Base-by-base conservation (phyloP, 2,329 filamentous ascomycete genomes). In the Verticillium alfalfae region DNA sequence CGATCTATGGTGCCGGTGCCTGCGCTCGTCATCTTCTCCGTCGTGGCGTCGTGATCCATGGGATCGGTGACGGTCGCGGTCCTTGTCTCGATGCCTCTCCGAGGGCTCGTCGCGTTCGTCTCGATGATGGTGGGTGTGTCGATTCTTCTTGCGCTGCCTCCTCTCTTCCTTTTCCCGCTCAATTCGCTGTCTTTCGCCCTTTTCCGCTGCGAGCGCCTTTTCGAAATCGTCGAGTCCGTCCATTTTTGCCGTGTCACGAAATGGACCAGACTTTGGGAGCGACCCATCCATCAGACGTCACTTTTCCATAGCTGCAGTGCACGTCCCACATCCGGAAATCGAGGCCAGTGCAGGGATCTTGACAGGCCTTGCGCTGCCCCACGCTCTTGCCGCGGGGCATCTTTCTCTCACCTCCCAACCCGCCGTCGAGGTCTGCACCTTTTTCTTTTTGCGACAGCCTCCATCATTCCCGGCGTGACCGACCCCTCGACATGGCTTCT, bases 161-260 rank as follows among this genome's bases (percentile, higher is more conserved):
- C 78, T 76, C 41, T 77, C 76, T 34, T 80, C 81, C 55, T 79
- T 76, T 45, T 78, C 73, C 54, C 77, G 75, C 63, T 82, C 81
- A 45, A 72, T 71, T 6, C 76, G 76, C 54, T 85, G 81, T 60
- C 83, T 79, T 56, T 79, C 76, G 0, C 78, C 78, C 70, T 87
- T 89, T 66, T 85, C 87, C 55, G 87, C 83, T 1, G 88, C 89
- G 13, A 96, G 81, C 34, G 87, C 80, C 71, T 88, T 91, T 73
- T 96, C 92, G 63, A 96, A 96, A 62, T 93, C 91, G 57, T 83
- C 83, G 10, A 85, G 76, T n/a, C 81, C 77, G 65, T 83, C 80
- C 82, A 84, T 85, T 34, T 18, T 63, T 62, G 39, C 26, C 26
- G 26, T 31, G 26, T 31, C 5, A 5, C 26, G 26, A 31, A 31